Base-by-base conservation (phyloP, 306 rosid species). In the Vigna unguiculata region DNA sequence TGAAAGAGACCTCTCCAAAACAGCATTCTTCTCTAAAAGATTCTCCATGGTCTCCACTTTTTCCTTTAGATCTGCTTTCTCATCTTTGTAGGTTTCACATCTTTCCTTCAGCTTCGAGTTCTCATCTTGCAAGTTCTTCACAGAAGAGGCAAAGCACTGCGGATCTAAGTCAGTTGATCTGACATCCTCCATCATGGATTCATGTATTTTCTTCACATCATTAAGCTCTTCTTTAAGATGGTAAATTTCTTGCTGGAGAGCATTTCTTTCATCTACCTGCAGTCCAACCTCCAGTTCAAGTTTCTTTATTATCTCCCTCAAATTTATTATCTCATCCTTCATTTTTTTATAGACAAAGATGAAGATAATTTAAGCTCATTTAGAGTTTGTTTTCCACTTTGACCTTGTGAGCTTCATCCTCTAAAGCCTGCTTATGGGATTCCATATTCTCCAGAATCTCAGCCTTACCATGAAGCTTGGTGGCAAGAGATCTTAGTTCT, bases 181-280 rank as follows among this genome's bases (percentile, higher is more conserved):
- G 60, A 95, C 84, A 88, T 89, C 97, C 84, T 82, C 91, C 75
- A 83, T 47, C 75, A 88, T 75, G 76, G 82, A 80, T 83, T 61
- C 82, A 80, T 92, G 87, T 79, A 81, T 86, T 83, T 71, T 78
- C 66, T 78, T 87, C 52, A 91, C 71, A 62, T 82, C 87, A 55
- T 73, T 83, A 61, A 92, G 85, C 84, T 92, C 93, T 82, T 91
- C 91, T 81, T 89, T 91, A 60, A 96, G 93, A 78, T 90, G 89
- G 71, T 89, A 89, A 71, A 92, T 89, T 82, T 96, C 98, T 69
- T 86, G 94, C 88, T 91, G 98, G 77, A 92, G 97, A 78, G 94
- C 91, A 69, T 96, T 88, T 83, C 97, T 88, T 86, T 96, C 86
- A 83, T 87, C 89, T 22, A 88, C 85, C 75, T 87, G 89, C 76